These are phyloP conservation scores for Zasmidium angulare DNA, from an alignment of 2,329 filamentous ascomycete species.

Conservation along the genomic window DNA sequence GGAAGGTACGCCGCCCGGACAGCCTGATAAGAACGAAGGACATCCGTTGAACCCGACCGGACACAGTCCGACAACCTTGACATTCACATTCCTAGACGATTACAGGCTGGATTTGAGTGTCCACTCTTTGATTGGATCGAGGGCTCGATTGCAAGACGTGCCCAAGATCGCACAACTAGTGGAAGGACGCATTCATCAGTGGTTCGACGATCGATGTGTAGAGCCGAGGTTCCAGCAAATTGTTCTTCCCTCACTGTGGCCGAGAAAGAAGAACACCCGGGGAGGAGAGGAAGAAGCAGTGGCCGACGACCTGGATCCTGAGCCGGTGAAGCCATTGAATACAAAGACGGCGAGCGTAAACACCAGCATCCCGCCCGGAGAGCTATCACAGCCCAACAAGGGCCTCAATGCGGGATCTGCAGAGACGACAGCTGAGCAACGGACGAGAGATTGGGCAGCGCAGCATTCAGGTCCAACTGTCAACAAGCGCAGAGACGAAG, in stretches of 20 bases:
- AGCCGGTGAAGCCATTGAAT: conserved; percentile 10
- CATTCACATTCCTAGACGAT: conserved; percentile 90
- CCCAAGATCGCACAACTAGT: conserved; percentile 85
- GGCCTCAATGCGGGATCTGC: conserved; percentile 7
- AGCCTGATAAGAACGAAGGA: conserved; percentile 32
- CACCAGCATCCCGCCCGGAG: conserved; percentile 4
- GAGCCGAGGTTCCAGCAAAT: conserved; percentile 87
- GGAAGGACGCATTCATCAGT: conserved; percentile 74
- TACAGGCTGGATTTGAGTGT: conserved; percentile 83
- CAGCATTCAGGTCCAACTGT: conserved; percentile 24
- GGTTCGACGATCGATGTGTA: conserved; percentile 85
- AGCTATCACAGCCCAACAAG: conserved; percentile 5
- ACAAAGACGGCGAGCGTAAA: conserved; percentile 15
- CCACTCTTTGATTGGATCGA: conserved; percentile 73
- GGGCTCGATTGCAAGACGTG: conserved; percentile 79
- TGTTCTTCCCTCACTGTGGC: conserved; percentile 78
- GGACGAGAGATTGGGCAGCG: conserved; percentile 36
- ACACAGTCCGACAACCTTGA: conserved; percentile 69
- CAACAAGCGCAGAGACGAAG: conserved; percentile 9
- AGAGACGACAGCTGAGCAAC: conserved; percentile 34
- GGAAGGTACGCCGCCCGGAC: conserved; percentile 15
- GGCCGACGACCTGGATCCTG: conserved; percentile 37
- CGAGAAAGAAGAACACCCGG: conserved; percentile 77
- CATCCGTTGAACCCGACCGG: conserved; percentile 44
- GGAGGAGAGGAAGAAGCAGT: conserved; percentile 63